A percentile compares a stretch with the other conserved stretches of the same genome.
Evolutionary conservation across 345 rosid species (phyloP).

Genomic region (Aethionema arabicum): DNA sequence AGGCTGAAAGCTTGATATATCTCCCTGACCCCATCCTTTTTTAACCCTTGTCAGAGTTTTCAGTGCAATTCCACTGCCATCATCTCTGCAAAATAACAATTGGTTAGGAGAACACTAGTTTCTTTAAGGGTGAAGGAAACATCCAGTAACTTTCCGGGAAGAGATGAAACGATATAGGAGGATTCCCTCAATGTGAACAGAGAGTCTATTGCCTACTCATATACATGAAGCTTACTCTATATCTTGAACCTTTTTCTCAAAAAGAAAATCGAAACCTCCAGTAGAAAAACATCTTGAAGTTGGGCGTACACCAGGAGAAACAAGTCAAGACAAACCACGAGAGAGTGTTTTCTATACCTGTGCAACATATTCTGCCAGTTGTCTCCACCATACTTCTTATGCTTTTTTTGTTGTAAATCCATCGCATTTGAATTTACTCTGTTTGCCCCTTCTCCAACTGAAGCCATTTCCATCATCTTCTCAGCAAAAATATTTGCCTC

Average conservation of each 20-base stretch:
- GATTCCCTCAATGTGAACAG: conserved; percentile 4
- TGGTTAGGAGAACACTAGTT: conserved; percentile 17
- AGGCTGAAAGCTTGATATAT: conserved; percentile 52
- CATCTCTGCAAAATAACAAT: conserved; percentile 65
- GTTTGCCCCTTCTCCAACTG: conserved; percentile 45
- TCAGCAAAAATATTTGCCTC: conserved; percentile 77
- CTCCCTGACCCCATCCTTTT: conserved; percentile 84
- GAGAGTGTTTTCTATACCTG: conserved; percentile 49
- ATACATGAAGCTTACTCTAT: conserved; percentile 11
- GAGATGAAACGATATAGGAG: background rate
- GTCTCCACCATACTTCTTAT: conserved; percentile 42
- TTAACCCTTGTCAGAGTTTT: conserved; percentile 67
- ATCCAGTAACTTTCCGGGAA: conserved; percentile 10
- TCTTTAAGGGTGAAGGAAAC: background rate
- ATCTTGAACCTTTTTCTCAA: background rate
- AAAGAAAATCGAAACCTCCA: conserved; percentile 6
- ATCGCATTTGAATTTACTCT: conserved; percentile 40
- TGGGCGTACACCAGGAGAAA: background rate
- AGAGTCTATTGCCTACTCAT: conserved; percentile 5
- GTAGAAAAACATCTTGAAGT: conserved; percentile 3
- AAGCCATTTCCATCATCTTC: conserved; percentile 87
- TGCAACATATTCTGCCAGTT: conserved; percentile 66
- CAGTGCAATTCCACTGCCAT: conserved; percentile 82
- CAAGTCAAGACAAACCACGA: background rate
- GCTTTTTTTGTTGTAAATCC: conserved; percentile 35